Conservation (phyloP, 306 rosid species). For the Citrullus mucosospermus region DNA sequence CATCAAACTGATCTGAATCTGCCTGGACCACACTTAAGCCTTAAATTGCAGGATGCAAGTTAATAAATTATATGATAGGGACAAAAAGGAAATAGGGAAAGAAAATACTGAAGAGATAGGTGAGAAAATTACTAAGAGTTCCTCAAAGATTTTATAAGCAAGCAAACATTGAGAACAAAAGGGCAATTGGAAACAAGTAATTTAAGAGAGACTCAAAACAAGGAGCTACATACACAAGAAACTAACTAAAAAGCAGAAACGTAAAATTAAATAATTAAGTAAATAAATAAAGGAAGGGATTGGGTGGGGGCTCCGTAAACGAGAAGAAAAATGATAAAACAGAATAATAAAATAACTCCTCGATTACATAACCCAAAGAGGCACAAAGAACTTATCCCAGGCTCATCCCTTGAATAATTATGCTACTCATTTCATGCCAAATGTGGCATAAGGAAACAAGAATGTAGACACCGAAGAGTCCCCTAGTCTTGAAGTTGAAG, state of each 20-base stretch:
- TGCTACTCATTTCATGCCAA: not conserved
- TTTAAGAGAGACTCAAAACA: not conserved
- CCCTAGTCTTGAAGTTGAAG: not conserved
- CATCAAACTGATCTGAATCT: not conserved
- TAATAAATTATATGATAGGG: not conserved
- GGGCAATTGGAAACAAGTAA: not conserved
- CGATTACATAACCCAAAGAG: not conserved
- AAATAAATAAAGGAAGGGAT: too few species aligned
- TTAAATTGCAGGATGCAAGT: not conserved
- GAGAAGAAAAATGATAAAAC: too few species aligned
- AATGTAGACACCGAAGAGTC: not conserved
- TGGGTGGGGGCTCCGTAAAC: not conserved
- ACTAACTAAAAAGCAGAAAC: not conserved
- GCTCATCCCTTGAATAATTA: not conserved
- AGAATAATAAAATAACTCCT: not conserved
- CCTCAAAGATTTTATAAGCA: not conserved
- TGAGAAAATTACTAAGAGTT: not conserved
- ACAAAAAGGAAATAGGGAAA: not conserved
- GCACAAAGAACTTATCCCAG: not conserved
- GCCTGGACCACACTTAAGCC: not conserved
- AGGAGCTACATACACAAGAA: not conserved
- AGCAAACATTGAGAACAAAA: not conserved
- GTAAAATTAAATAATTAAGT: too few species aligned
- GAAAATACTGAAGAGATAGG: not conserved
- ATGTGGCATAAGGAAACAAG: not conserved